These are phyloP conservation scores for Trametes maxima DNA, from an alignment of 768 basidiomycete genomes.

Conservation along the genomic window DNA sequence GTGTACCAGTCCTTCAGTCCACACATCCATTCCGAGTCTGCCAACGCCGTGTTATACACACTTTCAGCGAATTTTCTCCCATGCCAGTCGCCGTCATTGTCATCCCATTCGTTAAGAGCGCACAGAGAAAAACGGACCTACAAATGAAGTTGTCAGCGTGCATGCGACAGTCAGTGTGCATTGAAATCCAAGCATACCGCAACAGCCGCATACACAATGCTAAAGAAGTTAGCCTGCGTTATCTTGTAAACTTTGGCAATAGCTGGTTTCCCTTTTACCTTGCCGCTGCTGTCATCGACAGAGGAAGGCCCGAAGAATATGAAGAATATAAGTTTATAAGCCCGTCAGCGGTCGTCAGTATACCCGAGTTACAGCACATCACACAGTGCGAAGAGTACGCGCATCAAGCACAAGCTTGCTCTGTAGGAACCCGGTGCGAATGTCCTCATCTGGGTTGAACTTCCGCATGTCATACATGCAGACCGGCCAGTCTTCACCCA, in stretches of 20 bases:
- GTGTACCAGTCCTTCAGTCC: neutral
- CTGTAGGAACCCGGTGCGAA: neutral
- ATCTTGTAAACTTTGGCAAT: neutral
- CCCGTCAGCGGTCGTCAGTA: neutral
- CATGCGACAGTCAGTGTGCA: no score
- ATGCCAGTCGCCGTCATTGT: neutral
- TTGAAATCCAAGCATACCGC: neutral
- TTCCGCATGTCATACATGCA: neutral
- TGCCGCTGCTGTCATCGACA: neutral
- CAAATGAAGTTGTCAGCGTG: neutral
- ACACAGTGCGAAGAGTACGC: neutral
- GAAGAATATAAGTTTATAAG: neutral
- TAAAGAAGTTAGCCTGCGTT: neutral
- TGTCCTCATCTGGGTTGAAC: neutral
- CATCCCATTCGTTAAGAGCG: neutral
- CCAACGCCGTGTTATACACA: neutral
- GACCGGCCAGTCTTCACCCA: neutral
- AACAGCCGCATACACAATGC: neutral
- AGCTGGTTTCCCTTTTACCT: neutral
- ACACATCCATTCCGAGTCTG: neutral
- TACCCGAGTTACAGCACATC: no score
- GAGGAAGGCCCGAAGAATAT: neutral
- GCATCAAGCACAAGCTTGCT: neutral
- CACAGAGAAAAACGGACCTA: neutral
- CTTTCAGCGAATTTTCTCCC: neutral